These are phyloP conservation scores for Phytophthora palmivora DNA, from an alignment of 352 stramenopile species.

Conservation along the genomic window DNA sequence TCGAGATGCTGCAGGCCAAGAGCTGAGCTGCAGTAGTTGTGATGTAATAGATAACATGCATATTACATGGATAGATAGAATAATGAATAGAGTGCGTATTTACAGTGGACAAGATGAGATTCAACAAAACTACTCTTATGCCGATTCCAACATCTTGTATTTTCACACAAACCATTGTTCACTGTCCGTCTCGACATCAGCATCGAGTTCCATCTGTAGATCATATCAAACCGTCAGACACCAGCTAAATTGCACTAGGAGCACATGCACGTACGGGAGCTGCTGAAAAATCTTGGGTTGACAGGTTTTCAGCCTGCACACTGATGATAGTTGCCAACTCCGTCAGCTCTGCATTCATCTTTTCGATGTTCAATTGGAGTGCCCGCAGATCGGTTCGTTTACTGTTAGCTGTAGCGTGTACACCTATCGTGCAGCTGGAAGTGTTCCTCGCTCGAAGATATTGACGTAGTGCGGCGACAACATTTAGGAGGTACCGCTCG, in stretches of 20 bases:
- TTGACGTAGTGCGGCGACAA: constrained; percentile 23
- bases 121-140: too few species aligned
- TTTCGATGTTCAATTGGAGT: constrained; percentile 27
- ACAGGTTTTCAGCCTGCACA: neutral
- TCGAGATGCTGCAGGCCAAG: constrained; percentile 96
- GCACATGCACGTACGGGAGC: constrained; percentile 11
- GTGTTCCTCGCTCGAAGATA: constrained; percentile 20
- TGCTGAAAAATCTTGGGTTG: neutral
- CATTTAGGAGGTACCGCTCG: constrained; percentile 22
- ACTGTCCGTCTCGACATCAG: constrained; percentile 20
- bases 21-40: constrained; percentile 41
- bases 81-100: constrained; percentile 20
- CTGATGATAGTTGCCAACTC: constrained; percentile 17
- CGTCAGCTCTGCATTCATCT: constrained; percentile 30
- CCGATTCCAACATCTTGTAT: too few species aligned
- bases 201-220: constrained; percentile 18
- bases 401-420: neutral
- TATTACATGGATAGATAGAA: neutral
- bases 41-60: neutral
- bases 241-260: neutral
- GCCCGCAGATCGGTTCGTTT: constrained; percentile 11
- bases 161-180: too few species aligned
- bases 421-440: neutral
- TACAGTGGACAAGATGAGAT: too few species aligned
- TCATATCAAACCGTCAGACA: neutral